Conservation (phyloP, 2,329 filamentous ascomycete species). For the Dactylonectria macrodidyma region DNA sequence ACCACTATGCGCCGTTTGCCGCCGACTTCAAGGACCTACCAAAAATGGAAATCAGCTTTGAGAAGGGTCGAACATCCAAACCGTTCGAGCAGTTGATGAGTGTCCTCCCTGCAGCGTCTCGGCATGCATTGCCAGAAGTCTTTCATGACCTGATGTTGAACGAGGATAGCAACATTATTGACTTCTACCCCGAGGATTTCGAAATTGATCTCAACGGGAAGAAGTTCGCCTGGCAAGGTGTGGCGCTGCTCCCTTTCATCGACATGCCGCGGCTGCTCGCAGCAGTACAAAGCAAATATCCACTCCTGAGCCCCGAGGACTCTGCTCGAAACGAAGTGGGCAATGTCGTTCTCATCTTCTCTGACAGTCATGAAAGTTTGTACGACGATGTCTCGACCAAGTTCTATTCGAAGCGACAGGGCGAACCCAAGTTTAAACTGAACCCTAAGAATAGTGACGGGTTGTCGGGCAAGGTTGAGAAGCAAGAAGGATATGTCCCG, state of each 20-base stretch:
- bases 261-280: slow-evolving; percentile 88
- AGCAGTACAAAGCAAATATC: slow-evolving; percentile 88
- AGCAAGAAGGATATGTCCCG: slow-evolving; percentile 87
- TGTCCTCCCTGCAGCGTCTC: slow-evolving; percentile 92
- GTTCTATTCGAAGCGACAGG: slow-evolving; percentile 94
- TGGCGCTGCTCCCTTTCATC: slow-evolving; percentile 94
- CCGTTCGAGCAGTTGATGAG: slow-evolving; percentile 99
- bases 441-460: slow-evolving; percentile 83
- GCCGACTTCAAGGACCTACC: slow-evolving; percentile 91
- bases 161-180: slow-evolving; percentile 90
- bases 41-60: slow-evolving; percentile 84
- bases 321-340: slow-evolving; percentile 83
- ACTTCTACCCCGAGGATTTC: slow-evolving; percentile 98
- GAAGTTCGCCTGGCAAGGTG: slow-evolving; percentile 98
- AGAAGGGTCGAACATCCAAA: slow-evolving; percentile 86
- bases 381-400: slow-evolving; percentile 88
- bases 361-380: slow-evolving; percentile 82
- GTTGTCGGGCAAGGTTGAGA: slow-evolving; percentile 84
- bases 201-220: slow-evolving; percentile 95
- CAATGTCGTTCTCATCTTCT: slow-evolving; percentile 86
- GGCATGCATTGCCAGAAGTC: slow-evolving; percentile 88
- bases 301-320: slow-evolving; percentile 83
- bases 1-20: slow-evolving; percentile 98
- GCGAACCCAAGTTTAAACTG: slow-evolving; percentile 76
- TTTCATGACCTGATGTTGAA: slow-evolving; percentile 95